Base-by-base conservation (phyloP, 106 monocot genomes). In the Platanthera guangdongensis region DNA sequence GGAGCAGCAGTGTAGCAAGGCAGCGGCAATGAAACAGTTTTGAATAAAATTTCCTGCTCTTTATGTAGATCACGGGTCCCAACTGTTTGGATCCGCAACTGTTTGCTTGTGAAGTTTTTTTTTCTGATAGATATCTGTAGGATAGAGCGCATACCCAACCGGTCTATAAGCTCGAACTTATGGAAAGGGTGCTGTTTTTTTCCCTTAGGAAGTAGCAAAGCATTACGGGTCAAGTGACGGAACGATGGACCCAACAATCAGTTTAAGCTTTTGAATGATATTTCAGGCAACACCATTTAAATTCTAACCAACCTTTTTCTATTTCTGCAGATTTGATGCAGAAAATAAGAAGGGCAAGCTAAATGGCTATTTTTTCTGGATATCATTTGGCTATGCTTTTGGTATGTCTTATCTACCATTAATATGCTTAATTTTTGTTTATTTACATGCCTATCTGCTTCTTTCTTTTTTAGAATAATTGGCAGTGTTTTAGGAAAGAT, bases 371-470 rank as follows among this genome's bases (percentile, higher is more conserved):
- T 71, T 71, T 71, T 28, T 48, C 16, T 71, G 70, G 70, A 6
- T 71, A 48, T 15, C 47, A 71, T 71, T 71, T 71, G 70, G 70
- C 16, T 71, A 71, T 71, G 70, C 70, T 71, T 71, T 71, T 71
- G 70, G 70, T 71, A 47, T 6, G 70, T 67, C 12, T 67, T 5
- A 39, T 67, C 10, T 67, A 11, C 11, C 30, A 30, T 19, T 9
- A 5, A 39, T 67, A 12, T 30, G 11, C 25, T 32, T 67, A 32
- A 9, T 25, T 67, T 2, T 67, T 65, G 22, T 65, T 39, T 30
- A 10, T 3, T 67, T 67, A 8, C 67, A 67, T 30, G 22, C 11
- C 19, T 65, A 30, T 25, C 9, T 65, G 6, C 11, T 65, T 65
- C 28, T 39, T 12, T 67, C 25, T 22, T 67, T 10, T 39, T 9